Percentiles rank a stretch among this genome's conserved stretches.
Evolutionary conservation across 345 rosid genomes (phyloP).

Genomic region (Kernera saxatilis): DNA sequence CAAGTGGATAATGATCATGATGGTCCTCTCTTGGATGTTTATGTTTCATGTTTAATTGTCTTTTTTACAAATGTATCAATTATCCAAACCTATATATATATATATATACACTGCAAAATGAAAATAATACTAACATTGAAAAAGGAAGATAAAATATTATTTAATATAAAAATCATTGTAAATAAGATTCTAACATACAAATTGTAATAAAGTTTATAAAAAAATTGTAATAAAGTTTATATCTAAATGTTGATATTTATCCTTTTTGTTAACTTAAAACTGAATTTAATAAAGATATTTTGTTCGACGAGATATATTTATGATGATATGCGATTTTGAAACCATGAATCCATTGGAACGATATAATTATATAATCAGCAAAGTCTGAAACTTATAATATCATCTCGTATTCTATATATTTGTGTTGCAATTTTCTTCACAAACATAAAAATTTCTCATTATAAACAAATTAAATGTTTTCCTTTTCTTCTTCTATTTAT

Average conservation of each 20-base stretch:
- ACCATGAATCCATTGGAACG: no score
- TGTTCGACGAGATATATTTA: not conserved
- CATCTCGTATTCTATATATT: not conserved
- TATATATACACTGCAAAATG: not conserved
- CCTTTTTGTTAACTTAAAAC: not conserved
- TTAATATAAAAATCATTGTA: not conserved
- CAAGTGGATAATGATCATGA: constrained; percentile 30
- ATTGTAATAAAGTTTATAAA: not conserved
- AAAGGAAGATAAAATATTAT: not conserved
- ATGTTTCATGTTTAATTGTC: constrained; percentile 16
- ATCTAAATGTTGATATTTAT: not conserved
- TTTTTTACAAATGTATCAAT: not conserved
- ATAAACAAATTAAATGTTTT: not conserved
- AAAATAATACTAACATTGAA: not conserved
- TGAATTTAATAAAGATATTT: not conserved
- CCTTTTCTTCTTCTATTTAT: not conserved
- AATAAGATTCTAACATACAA: not conserved
- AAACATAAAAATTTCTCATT: not conserved
- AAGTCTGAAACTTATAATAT: not conserved
- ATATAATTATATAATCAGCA: not conserved
- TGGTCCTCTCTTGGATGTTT: constrained; percentile 23
- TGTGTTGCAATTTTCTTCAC: not conserved
- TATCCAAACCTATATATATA: not conserved
- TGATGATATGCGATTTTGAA: not conserved
- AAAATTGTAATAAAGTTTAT: not conserved